Evolutionary conservation across 441 rosid genomes (phyloP), one percentile per base, ranked within the genome.

Genomic region (Syzygium syzygioides): DNA sequence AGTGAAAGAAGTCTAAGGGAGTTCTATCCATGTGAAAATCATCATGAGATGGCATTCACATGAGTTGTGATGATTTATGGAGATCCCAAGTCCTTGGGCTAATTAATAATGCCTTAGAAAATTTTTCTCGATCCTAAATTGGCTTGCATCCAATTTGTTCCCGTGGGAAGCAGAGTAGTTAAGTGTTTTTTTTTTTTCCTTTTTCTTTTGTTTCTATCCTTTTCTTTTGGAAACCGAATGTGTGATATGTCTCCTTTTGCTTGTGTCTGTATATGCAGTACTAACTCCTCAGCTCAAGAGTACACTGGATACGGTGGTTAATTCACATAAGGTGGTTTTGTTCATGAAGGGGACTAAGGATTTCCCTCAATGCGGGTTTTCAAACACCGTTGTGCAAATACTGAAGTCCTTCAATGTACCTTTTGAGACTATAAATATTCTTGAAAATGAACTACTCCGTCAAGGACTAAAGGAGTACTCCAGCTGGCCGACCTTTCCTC

Each of bases 401-500:
- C 87, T 97, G 92, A 95, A 94, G 89, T 93, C 96, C 23, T 25
- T 94, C 32, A 94, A 95, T 89, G 98, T 94, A 28, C 94, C 98
- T 50, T 97, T 96, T 30, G 98, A 96, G 90, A 92, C 95, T 7
- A 91, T 97, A 87, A 93, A 96, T 90, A 96, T 96, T 37, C 90
- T 96, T 13, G 99, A 97, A 91, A 97, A 96, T 86, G 99, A 97
- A 90, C 54, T 95, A 86, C 76, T 97, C 55, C 98, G 99, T 28
- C 97, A 95, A 90, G 99, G 97, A 11, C 86, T 96, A 87, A 97
- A 97, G 95, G 99, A 96, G 92, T 97, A 96, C 86, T 96, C 99
- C 11, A 96, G 85, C 85, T 96, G 99, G 99, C 99, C 99, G 8
- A 97, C 99, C 66, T 97, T 96, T 90, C 99, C 99, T 89, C 99